Base-by-base conservation (phyloP, 2,329 filamentous ascomycete species). In the Aplosporella prunicola region DNA sequence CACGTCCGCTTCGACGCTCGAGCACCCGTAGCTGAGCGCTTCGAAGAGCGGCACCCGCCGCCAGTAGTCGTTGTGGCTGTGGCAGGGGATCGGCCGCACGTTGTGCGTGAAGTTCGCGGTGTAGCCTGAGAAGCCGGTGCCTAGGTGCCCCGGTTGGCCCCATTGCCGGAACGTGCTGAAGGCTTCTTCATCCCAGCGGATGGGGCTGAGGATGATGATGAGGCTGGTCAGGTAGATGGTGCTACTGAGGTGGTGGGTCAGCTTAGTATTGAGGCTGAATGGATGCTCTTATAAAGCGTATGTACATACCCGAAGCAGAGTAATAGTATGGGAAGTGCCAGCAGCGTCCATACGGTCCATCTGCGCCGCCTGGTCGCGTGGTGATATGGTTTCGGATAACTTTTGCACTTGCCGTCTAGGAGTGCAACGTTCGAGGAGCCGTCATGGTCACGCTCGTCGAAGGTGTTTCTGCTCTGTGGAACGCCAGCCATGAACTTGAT, bases 11-110 rank as follows among this genome's bases (percentile, higher is more conserved):
- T 76, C 72, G 13, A 75, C 67, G 20, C 71, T 62, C 9, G 67
- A 64, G 48, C 71, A 75, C 28, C 72, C 72, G 16, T 63, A 69
- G 40, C 64, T 57, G 0, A 76, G 56, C 9, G 72, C 72, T n/a
- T 70, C 69, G 48, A 64, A 73, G 0, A 76, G 59, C 1, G 72
- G 72, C 1, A 72, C 60, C 2, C 57, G 59, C 7, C 70, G 67
- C 70, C 69, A 74, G 51, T 76, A 75, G 50, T 76, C 72, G 47
- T 76, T 76, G 47, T 76, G 72, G 3, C 70, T 74, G 46, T 75
- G 71, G 42, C 69, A 74, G 20, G 57, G 60, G 9, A 70, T 63
- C 0, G 71, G 69, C 2, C 55, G 50, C 20, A 72, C 63, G 32
- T 68, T 67, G 15, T 61, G 62, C 4, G 69, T 71, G 43, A 67